Base-by-base conservation (phyloP, 345 rosid species). In the Lumnitzera racemosa region DNA sequence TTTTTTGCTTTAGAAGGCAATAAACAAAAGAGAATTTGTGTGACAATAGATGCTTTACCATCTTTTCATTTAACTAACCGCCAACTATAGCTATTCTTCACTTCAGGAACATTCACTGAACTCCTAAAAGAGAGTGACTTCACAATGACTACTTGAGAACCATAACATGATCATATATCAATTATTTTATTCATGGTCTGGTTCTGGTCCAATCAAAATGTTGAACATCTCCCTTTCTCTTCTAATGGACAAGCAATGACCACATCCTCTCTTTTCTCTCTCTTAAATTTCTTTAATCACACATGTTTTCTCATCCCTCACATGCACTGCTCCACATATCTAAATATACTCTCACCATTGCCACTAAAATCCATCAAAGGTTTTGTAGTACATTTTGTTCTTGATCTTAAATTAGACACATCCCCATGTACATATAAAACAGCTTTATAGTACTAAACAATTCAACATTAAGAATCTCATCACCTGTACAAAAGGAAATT, bases 291-390 rank as follows among this genome's bases (percentile, higher is more conserved):
- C 43, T 36, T 36, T 5, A 36, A 36, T 36, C 43, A 36, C 7
- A 36, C 6, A 36, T 36, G 3, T n/a, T 50, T 46, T 13, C 13
- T 10, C 24, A 3, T 43, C 48, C 12, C 43, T 62, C 66, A 62
- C 66, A 62, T 53, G 66, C 66, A 43, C 51, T 53, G 66, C 20
- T 53, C 10, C 43, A 36, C 7, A 36, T 36, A 7, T 36, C 66
- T 58, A 62, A 20, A 62, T 62, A 56, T 47, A 31, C 58, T 62
- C 51, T 36, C 53, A 49, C 66, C 66, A n/a, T 43, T 53, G 58
- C 58, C 58, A 43, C 66, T 46, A 41, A 15, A 24, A 51, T 47
- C 31, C 24, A 16, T 36, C n/a, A 27, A 15, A 12, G 53, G 56
- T 51, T 24, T 49, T 36, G 43, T 3, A 36, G 11, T 36, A 36